Evolutionary conservation across 306 rosid genomes (phyloP).

Genomic region (Glycine latifolia): DNA sequence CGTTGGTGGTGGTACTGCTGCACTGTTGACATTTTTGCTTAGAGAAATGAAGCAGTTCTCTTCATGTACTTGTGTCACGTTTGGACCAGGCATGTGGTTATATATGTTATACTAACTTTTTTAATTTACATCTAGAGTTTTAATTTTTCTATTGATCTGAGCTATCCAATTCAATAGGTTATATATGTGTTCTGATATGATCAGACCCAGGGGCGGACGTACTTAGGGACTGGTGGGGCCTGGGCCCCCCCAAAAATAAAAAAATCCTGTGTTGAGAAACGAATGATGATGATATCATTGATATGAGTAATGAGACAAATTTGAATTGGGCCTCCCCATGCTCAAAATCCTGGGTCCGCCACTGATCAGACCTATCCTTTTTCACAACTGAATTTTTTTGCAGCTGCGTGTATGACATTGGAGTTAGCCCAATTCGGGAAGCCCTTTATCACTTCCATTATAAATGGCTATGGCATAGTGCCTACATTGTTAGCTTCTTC

Average conservation of each 20-base stretch:
- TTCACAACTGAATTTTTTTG: not conserved
- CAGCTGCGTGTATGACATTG: not conserved
- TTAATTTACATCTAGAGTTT: not conserved
- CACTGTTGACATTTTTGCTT: conserved; percentile 79
- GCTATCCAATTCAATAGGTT: no score
- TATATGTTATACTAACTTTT: not conserved
- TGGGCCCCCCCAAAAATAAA: no score
- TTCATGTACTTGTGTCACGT: conserved; percentile 74
- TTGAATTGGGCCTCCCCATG: no score
- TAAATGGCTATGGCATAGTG: not conserved
- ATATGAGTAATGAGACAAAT: no score
- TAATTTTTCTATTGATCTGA: no score
- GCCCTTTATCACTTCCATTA: not conserved
- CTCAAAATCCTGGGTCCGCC: no score
- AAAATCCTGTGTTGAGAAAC: no score
- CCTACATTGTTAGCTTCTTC: not conserved
- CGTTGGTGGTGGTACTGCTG: conserved; percentile 89
- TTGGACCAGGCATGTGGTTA: conserved; percentile 85
- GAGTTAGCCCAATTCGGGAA: not conserved
- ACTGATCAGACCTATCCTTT: no score
- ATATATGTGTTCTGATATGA: no score
- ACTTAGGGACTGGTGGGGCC: no score
- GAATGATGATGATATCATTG: no score
- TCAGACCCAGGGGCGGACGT: no score
- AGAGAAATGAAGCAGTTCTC: conserved; percentile 78